Evolutionary conservation across 768 basidiomycete species (phyloP).

Genomic region (Epithele typhae): DNA sequence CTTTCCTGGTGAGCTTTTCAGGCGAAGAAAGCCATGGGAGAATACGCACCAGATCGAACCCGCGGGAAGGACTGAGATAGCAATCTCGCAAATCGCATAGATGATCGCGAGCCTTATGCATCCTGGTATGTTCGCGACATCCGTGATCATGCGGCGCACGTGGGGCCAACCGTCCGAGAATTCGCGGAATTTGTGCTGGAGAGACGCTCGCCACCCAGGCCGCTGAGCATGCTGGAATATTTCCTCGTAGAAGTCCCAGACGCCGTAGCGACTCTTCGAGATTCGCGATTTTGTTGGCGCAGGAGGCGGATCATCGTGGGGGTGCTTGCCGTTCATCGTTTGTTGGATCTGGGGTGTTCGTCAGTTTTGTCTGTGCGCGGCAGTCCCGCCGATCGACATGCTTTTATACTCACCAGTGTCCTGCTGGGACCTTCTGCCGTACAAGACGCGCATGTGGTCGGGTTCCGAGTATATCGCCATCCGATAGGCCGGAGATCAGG

Average conservation of each 20-base stretch:
- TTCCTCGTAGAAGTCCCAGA: slow-evolving; percentile 78
- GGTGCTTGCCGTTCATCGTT: too few species aligned
- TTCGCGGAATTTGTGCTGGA: slow-evolving; percentile 43
- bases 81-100: slow-evolving; percentile 42
- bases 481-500: too few species aligned
- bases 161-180: slow-evolving; percentile 48
- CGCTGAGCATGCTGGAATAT: slow-evolving; percentile 30
- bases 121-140: slow-evolving; percentile 48
- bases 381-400: too few species aligned
- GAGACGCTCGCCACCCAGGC: slow-evolving; percentile 38
- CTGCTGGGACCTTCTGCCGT: too few species aligned
- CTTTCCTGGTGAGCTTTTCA: too few species aligned
- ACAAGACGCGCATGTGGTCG: too few species aligned
- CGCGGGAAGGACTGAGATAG: slow-evolving; percentile 54
- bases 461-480: too few species aligned
- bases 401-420: too few species aligned
- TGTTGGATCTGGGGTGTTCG: too few species aligned
- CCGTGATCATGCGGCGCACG: slow-evolving; percentile 62
- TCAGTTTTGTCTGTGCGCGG: too few species aligned
- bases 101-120: slow-evolving; percentile 45
- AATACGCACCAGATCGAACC: slow-evolving; percentile 49
- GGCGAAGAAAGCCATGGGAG: neutral
- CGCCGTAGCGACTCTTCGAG: slow-evolving; percentile 49
- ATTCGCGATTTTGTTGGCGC: too few species aligned
- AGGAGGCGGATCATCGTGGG: too few species aligned